A percentile compares a stretch with the other conserved stretches of the same genome.
Conservation (phyloP, 495 filamentous ascomycete genomes). For the Hyaloscypha variabilis region DNA sequence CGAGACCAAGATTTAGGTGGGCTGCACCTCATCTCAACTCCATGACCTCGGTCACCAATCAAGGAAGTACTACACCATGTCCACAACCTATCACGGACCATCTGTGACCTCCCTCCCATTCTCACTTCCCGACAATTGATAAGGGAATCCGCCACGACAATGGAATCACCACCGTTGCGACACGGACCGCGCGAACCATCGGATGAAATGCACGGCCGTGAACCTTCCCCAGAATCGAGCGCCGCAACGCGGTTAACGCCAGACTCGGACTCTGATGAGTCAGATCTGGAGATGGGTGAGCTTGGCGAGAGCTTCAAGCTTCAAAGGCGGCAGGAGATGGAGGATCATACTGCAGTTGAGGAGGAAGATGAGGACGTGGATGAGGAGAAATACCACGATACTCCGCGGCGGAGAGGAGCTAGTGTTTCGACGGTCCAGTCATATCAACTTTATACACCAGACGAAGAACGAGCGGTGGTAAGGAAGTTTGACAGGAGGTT, state of each 20-base stretch:
- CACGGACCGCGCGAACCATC: constrained; percentile 7
- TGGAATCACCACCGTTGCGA: constrained; percentile 13
- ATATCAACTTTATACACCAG: constrained; percentile 68
- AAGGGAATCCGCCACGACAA: neutral
- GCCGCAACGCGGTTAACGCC: constrained; percentile 26
- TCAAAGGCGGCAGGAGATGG: constrained; percentile 2
- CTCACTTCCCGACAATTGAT: neutral
- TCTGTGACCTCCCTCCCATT: neutral
- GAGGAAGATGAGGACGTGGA: constrained; percentile 20
- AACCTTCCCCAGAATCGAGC: constrained; percentile 27
- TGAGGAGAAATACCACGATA: constrained; percentile 22
- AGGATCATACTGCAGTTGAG: neutral
- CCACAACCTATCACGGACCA: neutral
- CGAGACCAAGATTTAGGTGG: neutral
- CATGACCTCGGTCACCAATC: neutral
- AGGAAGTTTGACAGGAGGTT: constrained; percentile 74
- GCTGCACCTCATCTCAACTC: constrained; percentile 21
- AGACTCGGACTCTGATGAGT: constrained; percentile 31
- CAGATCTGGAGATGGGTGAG: constrained; percentile 27
- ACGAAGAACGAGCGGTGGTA: constrained; percentile 74
- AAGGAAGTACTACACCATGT: neutral
- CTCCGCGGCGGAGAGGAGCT: constrained; percentile 29
- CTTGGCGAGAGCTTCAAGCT: constrained; percentile 27
- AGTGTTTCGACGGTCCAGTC: constrained; percentile 48
- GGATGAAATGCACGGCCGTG: constrained; percentile 18